A percentile compares a stretch with the other conserved stretches of the same genome.
Conservation (phyloP, 1,139 yeast genomes). For the Hansenula sp. region DNA sequence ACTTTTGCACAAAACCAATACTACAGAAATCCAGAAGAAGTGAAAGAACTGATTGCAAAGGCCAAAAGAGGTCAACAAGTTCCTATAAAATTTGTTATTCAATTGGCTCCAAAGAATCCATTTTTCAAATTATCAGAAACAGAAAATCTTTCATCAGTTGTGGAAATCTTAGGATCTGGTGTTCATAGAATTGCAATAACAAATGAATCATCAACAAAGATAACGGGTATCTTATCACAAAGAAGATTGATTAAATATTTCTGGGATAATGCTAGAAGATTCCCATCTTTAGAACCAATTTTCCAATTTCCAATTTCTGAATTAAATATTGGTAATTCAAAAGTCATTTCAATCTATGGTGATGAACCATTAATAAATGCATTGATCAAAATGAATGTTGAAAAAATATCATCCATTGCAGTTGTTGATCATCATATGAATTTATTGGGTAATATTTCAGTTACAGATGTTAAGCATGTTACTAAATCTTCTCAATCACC, state of each 20-base stretch:
- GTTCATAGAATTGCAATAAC: constrained; percentile 90
- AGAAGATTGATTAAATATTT: constrained; percentile 76
- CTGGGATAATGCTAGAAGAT: constrained; percentile 90
- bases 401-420: constrained; percentile 85
- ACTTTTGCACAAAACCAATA: constrained; percentile 17
- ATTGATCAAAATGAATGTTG: constrained; percentile 74
- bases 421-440: constrained; percentile 80
- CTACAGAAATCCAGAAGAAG: constrained; percentile 25
- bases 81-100: constrained; percentile 74
- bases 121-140: constrained; percentile 68
- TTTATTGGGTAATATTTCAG: constrained; percentile 86
- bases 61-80: constrained; percentile 68
- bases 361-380: constrained; percentile 88
- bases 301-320: constrained; percentile 64
- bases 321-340: constrained; percentile 59
- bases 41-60: constrained; percentile 33
- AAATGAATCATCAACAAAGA: constrained; percentile 39
- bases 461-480: constrained; percentile 86
- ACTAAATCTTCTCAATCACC: constrained; percentile 83
- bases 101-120: constrained; percentile 81
- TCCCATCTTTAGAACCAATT: constrained; percentile 72
- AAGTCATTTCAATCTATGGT: constrained; percentile 76
- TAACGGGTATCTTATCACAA: constrained; percentile 83
- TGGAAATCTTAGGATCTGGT: constrained; percentile 84
- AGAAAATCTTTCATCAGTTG: constrained; percentile 67